phyloP scores from a whole-genome alignment of 78 protist species.

The Dictyostelium brefeldianum region DNA sequence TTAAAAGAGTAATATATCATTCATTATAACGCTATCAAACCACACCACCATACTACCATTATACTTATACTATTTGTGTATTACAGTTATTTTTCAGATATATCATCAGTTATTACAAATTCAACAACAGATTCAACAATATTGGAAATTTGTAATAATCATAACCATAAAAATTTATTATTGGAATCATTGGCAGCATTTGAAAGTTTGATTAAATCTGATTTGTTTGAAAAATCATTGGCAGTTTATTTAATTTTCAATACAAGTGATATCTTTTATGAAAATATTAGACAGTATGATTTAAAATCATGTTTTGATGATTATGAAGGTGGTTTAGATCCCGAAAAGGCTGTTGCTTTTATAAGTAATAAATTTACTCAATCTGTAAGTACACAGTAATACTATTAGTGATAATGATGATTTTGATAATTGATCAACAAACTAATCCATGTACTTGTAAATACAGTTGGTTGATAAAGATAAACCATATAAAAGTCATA shows the following conservation, averaged over 20 bases:
- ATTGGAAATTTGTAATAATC: slow-evolving; percentile 11
- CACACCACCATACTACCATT: neutral
- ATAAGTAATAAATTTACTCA: slow-evolving; percentile 46
- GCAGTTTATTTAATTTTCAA: slow-evolving; percentile 36
- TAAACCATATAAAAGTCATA: slow-evolving; percentile 30
- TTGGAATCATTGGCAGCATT: slow-evolving; percentile 21
- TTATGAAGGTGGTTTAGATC: slow-evolving; percentile 32
- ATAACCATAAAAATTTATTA: slow-evolving; percentile 36
- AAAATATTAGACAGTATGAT: slow-evolving; percentile 35
- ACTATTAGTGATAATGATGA: neutral
- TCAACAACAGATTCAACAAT: neutral
- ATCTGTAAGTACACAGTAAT: slow-evolving; percentile 17
- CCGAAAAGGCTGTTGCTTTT: slow-evolving; percentile 8
- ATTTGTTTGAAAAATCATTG: slow-evolving; percentile 29
- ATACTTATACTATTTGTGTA: too few relatives aligned
- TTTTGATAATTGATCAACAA: too few relatives aligned
- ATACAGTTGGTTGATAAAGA: slow-evolving; percentile 33
- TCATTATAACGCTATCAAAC: too few relatives aligned
- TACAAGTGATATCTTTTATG: slow-evolving; percentile 32
- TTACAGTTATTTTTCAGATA: slow-evolving; percentile 28
- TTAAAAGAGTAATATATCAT: slow-evolving; percentile 64
- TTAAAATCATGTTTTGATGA: slow-evolving; percentile 29
- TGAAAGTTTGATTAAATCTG: slow-evolving; percentile 27
- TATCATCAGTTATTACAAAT: neutral
- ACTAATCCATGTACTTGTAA: too few relatives aligned